These are phyloP conservation scores for Aspergillus wentii DNA, from an alignment of 495 filamentous ascomycete species.

Conservation along the genomic window DNA sequence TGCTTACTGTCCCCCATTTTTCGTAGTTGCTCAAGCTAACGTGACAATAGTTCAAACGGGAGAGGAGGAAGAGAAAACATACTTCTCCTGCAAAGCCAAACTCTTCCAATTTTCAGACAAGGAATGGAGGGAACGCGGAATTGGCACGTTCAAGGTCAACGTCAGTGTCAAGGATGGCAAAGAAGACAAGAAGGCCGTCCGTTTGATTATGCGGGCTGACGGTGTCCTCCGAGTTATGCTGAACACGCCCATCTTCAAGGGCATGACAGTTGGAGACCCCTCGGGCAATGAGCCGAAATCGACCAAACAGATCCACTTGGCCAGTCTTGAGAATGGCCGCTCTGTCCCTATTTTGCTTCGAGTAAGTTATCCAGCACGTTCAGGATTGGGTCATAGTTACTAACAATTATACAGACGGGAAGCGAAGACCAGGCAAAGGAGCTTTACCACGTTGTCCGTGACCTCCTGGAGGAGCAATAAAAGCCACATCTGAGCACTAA, in stretches of 20 bases:
- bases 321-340: slow-evolving; percentile 56
- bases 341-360: slow-evolving; percentile 63
- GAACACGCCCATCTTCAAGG: slow-evolving; percentile 70
- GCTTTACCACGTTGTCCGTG: slow-evolving; percentile 33
- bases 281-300: slow-evolving; percentile 42
- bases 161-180: slow-evolving; percentile 50
- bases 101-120: slow-evolving; percentile 68
- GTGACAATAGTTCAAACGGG: slow-evolving; percentile 60
- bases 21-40: slow-evolving; percentile 4
- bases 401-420: slow-evolving; percentile 32
- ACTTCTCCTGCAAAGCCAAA: slow-evolving; percentile 66
- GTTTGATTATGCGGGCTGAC: slow-evolving; percentile 85
- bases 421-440: slow-evolving; percentile 34
- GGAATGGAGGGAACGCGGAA: slow-evolving; percentile 84
- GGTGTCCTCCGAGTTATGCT: slow-evolving; percentile 80
- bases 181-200: slow-evolving; percentile 47
- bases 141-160: slow-evolving; percentile 81
- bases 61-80: slow-evolving; percentile 60
- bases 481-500: no score
- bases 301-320: slow-evolving; percentile 53
- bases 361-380: no score
- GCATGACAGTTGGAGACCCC: slow-evolving; percentile 63
- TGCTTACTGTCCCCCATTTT: slow-evolving; percentile 3
- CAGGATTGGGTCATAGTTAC: slow-evolving; percentile 1
- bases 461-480: slow-evolving; percentile 26